Conservation (phyloP, 768 basidiomycete genomes). For the Calocera viscosa region DNA sequence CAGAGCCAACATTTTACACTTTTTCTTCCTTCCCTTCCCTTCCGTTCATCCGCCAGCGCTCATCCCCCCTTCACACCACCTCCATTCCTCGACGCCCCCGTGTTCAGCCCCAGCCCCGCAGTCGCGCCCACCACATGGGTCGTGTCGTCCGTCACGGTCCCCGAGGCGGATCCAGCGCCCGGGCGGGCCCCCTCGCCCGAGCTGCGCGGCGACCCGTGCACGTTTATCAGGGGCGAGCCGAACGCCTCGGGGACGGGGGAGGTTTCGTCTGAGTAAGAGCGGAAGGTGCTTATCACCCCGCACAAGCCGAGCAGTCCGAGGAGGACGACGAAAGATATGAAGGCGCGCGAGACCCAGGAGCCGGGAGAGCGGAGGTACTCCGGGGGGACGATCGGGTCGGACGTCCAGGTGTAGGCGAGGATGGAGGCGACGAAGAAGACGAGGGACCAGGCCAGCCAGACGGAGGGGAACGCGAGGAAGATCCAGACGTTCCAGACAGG, state of each 20-base stretch:
- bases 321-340: neutral
- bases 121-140: no score
- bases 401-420: slow-evolving; percentile 3
- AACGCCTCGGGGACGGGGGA: neutral
- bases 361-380: neutral
- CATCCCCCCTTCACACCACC: no score
- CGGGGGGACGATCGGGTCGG: slow-evolving; percentile 2
- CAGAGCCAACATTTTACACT: no score
- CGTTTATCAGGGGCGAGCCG: neutral
- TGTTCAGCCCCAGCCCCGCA: no score
- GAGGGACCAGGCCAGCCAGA: slow-evolving; percentile 53
- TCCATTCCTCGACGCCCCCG: no score
- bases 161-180: neutral
- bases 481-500: slow-evolving; percentile 60
- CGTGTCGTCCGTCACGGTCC: neutral
- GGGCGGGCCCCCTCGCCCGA: neutral
- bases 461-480: slow-evolving; percentile 48
- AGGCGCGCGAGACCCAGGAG: slow-evolving; percentile 2
- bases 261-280: neutral
- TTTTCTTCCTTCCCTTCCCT: no score
- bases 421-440: slow-evolving; percentile 3
- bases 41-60: no score
- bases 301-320: neutral
- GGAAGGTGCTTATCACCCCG: neutral
- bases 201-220: neutral